Percentiles rank a stretch among this genome's conserved stretches.
phyloP scores from a whole-genome alignment of 306 rosid genomes.

The Pueraria montana region DNA sequence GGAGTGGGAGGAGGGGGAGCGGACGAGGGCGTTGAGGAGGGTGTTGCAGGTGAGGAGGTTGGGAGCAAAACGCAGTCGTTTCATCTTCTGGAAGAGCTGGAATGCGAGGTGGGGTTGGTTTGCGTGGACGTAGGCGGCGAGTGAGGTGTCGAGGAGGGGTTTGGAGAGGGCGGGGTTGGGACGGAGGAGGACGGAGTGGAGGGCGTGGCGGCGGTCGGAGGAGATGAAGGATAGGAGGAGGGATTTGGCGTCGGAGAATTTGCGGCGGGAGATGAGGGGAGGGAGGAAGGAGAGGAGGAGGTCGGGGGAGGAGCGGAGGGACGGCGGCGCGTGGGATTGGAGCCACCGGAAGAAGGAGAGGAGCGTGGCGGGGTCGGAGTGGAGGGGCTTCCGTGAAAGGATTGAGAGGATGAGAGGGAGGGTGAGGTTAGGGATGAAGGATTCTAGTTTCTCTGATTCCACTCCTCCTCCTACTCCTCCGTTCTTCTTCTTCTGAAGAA shows the following conservation, averaged over 20 bases:
- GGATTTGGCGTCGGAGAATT: constrained; percentile 74
- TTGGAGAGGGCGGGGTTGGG: constrained; percentile 47
- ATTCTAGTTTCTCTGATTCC: constrained; percentile 30
- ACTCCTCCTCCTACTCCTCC: background rate
- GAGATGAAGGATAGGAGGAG: constrained; percentile 73
- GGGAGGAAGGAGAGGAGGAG: constrained; percentile 76
- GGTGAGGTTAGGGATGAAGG: constrained; percentile 62
- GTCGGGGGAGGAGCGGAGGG: constrained; percentile 58
- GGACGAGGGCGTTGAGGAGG: constrained; percentile 68
- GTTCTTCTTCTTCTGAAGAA: constrained; percentile 45
- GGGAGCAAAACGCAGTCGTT: constrained; percentile 57
- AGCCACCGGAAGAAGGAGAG: constrained; percentile 71
- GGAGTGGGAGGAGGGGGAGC: constrained; percentile 58
- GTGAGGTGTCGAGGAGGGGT: constrained; percentile 72
- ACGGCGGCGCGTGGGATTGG: constrained; percentile 59
- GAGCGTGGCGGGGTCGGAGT: constrained; percentile 59
- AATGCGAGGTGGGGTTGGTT: constrained; percentile 66
- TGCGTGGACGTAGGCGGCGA: constrained; percentile 72
- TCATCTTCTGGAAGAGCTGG: constrained; percentile 77
- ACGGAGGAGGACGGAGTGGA: constrained; percentile 64
- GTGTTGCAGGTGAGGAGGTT: constrained; percentile 80
- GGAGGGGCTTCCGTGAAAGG: constrained; percentile 60
- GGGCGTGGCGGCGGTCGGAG: constrained; percentile 66
- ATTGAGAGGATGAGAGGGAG: constrained; percentile 63
- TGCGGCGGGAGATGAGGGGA: constrained; percentile 63